Base-by-base conservation (phyloP, 2,329 filamentous ascomycete genomes). In the Apiospora rasikravindrae region DNA sequence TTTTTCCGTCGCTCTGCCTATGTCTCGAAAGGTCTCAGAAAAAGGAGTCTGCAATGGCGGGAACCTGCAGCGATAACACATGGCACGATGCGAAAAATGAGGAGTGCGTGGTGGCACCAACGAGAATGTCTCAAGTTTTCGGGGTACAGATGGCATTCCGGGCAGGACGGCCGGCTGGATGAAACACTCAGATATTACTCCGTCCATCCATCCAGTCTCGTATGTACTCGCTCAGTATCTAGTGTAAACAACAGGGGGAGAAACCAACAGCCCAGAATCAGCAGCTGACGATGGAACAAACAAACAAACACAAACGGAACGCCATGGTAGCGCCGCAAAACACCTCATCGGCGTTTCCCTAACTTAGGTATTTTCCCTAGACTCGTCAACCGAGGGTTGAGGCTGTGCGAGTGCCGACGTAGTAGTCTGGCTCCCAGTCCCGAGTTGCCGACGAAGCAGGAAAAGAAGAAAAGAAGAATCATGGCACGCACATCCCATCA, bases 341-440 rank as follows among this genome's bases (percentile, higher is more conserved):
- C 57, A 40, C 33, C 40, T 40, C 57, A 40, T 64, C 33, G 57
- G 57, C 57, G 33, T 64, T 40, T 33, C 33, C n/a, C n/a, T n/a
- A n/a, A n/a, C n/a, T n/a, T n/a, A n/a, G n/a, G n/a, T n/a, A n/a
- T 3, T 33, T 6, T 6, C 33, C 57, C 57, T 64, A 64, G 57
- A 33, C 33, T 37, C 22, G 33, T 37, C 33, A 64, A 19, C 37
- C 33, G 22, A 40, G 22, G 29, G n/a, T 64, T 40, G 57, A 64
- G 57, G 57, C 57, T 64, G 57, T 64, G 57, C 57, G 57, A 64
- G 33, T 61, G 53, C 53, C 53, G 53, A n/a, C 29, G 53, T 61
- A 37, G 29, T 37, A 61, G 16, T 37, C 37, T 61, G 26, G 53
- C 29, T 37, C 14, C 53, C 10, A 61, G 53, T 61, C 53, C 53